Evolutionary conservation across 2,329 filamentous ascomycete species (phyloP), one percentile per base, ranked within the genome.

Genomic region (Sarocladium kiliense): DNA sequence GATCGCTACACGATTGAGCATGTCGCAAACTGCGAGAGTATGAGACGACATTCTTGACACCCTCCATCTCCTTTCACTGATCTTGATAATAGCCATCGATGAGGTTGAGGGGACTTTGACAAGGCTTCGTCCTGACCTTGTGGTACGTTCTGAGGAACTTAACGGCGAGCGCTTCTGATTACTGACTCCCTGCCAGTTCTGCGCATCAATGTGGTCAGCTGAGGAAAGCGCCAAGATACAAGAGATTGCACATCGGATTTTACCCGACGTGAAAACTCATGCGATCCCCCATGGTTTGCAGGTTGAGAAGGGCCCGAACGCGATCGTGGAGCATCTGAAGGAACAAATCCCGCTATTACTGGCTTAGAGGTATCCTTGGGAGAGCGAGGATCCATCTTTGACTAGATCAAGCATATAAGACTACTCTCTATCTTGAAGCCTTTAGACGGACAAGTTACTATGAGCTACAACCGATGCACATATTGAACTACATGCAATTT

Each of bases 1-100:
- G 83, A 86, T 55, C 71, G 71, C 37, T 88, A 87, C 67, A 81
- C 75, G 1, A 87, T 89, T 60, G 71, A 78, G 36, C 76, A 88
- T 64, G 75, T 79, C 23, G 82, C 74, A 34, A 88, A 89, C 65
- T 81, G 77, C 62, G 77, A 81, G 41, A 79, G 84, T 86, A 67
- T 61, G 76, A 66, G 6, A 32, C 19, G 34, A 5, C n/a, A n/a
- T 44, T n/a, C 16, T 37, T n/a, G n/a, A n/a, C n/a, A n/a, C n/a
- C n/a, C n/a, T n/a, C n/a, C n/a, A n/a, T n/a, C n/a, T n/a, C n/a
- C n/a, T n/a, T n/a, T n/a, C n/a, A n/a, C n/a, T n/a, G n/a, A n/a
- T n/a, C n/a, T n/a, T n/a, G n/a, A n/a, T n/a, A n/a, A 1, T 45
- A 80, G 77, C 64, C 42, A 82, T 84, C 44, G 79, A 80, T 56